These are phyloP conservation scores for Solanum stenotomum DNA, from an alignment of 257 asterid species.

Conservation along the genomic window DNA sequence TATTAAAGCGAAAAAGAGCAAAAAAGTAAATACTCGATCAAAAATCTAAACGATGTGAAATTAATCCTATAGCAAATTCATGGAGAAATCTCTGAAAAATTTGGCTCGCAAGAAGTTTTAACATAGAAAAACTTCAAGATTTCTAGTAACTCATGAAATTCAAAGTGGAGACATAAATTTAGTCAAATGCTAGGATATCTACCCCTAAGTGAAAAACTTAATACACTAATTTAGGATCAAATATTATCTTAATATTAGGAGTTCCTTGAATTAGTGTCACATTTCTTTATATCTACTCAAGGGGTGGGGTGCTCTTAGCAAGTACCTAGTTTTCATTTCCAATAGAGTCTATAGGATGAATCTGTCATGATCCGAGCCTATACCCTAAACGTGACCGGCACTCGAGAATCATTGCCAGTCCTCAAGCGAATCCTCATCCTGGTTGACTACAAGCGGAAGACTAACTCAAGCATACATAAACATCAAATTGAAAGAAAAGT, in stretches of 20 bases:
- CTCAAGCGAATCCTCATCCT: background rate
- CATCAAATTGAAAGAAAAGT: too few species aligned
- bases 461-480: too few species aligned
- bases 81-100: background rate
- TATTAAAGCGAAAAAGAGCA: background rate
- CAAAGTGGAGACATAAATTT: background rate
- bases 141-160: background rate
- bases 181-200: background rate
- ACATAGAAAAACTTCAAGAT: background rate
- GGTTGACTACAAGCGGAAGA: rapidly evolving
- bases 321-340: background rate
- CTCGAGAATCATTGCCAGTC: too few species aligned
- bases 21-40: background rate
- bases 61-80: background rate
- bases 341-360: background rate
- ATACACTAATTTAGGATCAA: background rate
- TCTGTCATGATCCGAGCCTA: too few species aligned
- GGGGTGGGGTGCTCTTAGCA: background rate
- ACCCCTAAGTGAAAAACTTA: background rate
- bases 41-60: background rate
- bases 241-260: background rate
- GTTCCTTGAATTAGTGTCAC: background rate
- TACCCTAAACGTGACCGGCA: rapidly evolving
- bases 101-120: background rate
- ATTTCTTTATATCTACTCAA: background rate